Conservation (phyloP, 140 eudicot genomes). For the Eryngium alpinum region DNA sequence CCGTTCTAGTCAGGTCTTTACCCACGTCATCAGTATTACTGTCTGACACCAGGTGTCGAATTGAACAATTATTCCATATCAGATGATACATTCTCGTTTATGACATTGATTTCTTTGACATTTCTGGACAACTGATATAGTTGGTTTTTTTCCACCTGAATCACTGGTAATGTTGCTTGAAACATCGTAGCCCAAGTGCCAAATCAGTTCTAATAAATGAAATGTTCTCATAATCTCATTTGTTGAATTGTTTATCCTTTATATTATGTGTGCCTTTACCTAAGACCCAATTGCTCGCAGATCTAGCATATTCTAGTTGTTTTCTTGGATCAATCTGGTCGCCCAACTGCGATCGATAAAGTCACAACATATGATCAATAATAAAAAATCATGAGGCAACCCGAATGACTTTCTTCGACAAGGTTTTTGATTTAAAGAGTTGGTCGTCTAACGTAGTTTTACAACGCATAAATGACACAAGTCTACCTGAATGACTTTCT, state of each 20-base stretch:
- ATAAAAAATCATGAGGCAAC: constrained; percentile 68
- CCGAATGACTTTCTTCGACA: too few species aligned
- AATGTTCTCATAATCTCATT: not conserved
- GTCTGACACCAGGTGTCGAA: not conserved
- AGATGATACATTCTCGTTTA: not conserved
- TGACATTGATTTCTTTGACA: not conserved
- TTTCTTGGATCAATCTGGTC: constrained; percentile 25
- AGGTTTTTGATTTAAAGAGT: too few species aligned
- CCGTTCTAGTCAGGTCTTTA: not conserved
- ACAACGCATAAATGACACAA: too few species aligned
- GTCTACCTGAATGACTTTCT: too few species aligned
- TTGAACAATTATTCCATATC: constrained; percentile 7
- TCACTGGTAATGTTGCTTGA: constrained; percentile 1
- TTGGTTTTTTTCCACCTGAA: constrained; percentile 5
- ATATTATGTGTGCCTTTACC: not conserved
- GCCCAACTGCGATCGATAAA: constrained; percentile 46
- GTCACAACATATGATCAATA: constrained; percentile 70
- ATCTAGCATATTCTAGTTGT: not conserved
- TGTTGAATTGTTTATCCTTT: not conserved
- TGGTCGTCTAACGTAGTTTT: too few species aligned
- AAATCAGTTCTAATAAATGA: constrained; percentile 10
- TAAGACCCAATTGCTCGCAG: not conserved
- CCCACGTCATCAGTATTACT: constrained; percentile 4
- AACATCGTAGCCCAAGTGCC: not conserved
- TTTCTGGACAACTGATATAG: too few species aligned